Conservation (phyloP, 176 grass and related monocot species). For the Phyllostachys edulis region DNA sequence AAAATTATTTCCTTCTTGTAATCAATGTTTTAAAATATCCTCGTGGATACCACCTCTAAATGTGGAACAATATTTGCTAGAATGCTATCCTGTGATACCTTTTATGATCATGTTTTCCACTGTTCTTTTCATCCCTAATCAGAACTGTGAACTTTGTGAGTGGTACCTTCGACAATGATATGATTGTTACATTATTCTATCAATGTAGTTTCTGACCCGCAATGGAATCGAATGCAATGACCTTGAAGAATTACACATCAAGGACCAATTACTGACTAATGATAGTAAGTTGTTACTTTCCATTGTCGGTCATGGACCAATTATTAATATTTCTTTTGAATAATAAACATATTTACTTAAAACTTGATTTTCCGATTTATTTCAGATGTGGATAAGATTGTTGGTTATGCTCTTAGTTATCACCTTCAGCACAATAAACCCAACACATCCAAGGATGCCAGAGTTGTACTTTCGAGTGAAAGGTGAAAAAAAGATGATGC, state of each 20-base stretch:
- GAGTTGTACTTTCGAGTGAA: conserved; percentile 61
- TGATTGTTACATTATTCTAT: background rate
- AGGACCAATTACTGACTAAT: conserved; percentile 82
- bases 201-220: conserved; percentile 67
- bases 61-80: background rate
- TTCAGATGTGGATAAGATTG: conserved; percentile 87
- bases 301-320: background rate
- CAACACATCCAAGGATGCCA: conserved; percentile 60
- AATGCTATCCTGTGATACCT: background rate
- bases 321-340: background rate
- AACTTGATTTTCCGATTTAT: conserved; percentile 18
- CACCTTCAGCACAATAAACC: conserved; percentile 69
- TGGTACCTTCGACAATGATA: background rate
- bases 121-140: conserved; percentile 1
- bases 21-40: conserved; percentile 7
- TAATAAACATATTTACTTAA: background rate
- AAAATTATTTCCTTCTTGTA: background rate
- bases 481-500: conserved; percentile 46
- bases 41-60: background rate
- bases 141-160: background rate
- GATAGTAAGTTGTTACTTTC: conserved; percentile 71
- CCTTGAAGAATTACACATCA: conserved; percentile 84
- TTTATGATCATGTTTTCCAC: background rate
- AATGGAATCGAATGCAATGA: conserved; percentile 85
- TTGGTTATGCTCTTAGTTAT: conserved; percentile 92